Base-by-base conservation (phyloP, 805 yeast genomes). In the Cyberlindnera americana region DNA sequence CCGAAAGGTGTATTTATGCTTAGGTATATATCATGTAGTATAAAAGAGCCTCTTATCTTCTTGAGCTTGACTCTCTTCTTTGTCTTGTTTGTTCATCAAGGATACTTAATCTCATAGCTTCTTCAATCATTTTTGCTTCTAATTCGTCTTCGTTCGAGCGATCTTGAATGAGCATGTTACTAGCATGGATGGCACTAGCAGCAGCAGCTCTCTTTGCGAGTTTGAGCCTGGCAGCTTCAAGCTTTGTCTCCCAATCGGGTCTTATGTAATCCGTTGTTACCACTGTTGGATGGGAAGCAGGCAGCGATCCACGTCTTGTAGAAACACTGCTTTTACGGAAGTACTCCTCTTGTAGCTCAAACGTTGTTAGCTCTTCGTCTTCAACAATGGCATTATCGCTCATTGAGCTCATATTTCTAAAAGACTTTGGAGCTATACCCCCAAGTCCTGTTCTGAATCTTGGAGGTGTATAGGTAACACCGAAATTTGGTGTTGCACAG, bases 101-200 rank as follows among this genome's bases (percentile, higher is more conserved):
- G 28, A 88, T 59, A 33, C 90, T 81, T 35, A 87, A 65, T 47
- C 86, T 67, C 61, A 89, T 70, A 0, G 96, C 96, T 55, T 86
- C 90, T 52, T 83, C 83, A 35, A 89, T 69, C 95, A 88, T 84
- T 50, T 81, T 68, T 41, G 84, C 84, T 59, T 89, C 87, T 32
- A 79, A 47, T 22, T 75, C 79, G 15, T 52, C 54, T n/a, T 57
- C 52, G 8, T 32, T 21, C n/a, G 35, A 13, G 6, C 36, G 35
- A 17, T 24, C 33, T 13, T 63, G 67, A 13, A 82, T 67, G 23
- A 88, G 57, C 52, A 87, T 72, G 41, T 89, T 88, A 11, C 95
- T 79, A 2, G 95, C 90, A 62, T 91, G 98, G 28, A 91, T 76
- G 1, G 96, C 96, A 24, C 87, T 86, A 0, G 98, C 98, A 12